Evolutionary conservation across 208 protist genomes (phyloP).

Genomic region (Acanthamoeba divionensis): DNA sequence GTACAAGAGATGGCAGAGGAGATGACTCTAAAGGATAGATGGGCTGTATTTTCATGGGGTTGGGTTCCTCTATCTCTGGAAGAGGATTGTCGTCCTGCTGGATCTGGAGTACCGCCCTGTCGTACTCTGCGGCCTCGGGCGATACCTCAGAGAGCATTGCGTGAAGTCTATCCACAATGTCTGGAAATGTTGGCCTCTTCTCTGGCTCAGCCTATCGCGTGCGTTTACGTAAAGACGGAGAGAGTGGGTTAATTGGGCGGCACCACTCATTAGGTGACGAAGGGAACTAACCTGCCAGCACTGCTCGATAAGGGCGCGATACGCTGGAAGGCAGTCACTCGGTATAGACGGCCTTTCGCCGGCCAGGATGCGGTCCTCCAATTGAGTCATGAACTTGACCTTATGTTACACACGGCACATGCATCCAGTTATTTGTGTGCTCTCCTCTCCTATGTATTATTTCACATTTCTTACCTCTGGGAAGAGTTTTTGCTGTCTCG

Average conservation of each 20-base stretch:
- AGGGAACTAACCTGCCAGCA: not conserved
- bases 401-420: too few relatives aligned
- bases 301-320: not conserved
- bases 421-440: too few relatives aligned
- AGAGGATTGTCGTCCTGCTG: too few relatives aligned
- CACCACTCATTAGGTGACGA: not conserved
- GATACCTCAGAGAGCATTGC: not conserved
- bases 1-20: too few relatives aligned
- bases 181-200: not conserved
- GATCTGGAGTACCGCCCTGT: too few relatives aligned
- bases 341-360: conserved; percentile 5
- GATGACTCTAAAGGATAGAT: too few relatives aligned
- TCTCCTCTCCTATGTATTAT: not conserved
- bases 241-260: not conserved
- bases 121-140: not conserved
- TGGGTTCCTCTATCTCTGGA: too few relatives aligned
- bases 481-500: not conserved
- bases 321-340: not conserved
- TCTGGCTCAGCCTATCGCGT: not conserved
- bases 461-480: not conserved
- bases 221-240: not conserved
- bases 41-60: too few relatives aligned
- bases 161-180: not conserved
- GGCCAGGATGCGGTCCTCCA: conserved; percentile 8
- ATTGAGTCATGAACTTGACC: conserved; percentile 33